A percentile compares a stretch with the other conserved stretches of the same genome.
Conservation (phyloP, 2,329 filamentous ascomycete species). For the Nemania sp. region DNA sequence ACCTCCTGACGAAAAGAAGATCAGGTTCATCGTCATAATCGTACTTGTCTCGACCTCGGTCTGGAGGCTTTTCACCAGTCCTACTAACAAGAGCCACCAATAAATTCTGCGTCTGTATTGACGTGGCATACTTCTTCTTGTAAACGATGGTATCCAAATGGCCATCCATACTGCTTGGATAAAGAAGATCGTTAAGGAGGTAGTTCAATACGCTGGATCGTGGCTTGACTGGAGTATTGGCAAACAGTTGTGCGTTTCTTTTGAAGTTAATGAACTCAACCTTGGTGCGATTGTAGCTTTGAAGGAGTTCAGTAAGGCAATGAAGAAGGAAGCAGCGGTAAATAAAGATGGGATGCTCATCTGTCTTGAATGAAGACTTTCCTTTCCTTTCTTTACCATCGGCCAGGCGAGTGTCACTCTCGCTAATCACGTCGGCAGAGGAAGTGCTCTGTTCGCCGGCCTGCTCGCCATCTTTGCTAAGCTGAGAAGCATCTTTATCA, state of each 20-base stretch:
- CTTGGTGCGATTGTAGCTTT: conserved; percentile 92
- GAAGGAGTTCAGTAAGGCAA: conserved; percentile 86
- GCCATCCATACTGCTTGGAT: conserved; percentile 63
- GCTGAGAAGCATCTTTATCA: conserved; percentile 68
- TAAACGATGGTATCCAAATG: conserved; percentile 74
- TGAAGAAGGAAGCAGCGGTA: conserved; percentile 95
- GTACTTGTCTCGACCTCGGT: conserved; percentile 60
- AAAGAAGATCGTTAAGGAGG: conserved; percentile 77
- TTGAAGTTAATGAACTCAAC: conserved; percentile 99
- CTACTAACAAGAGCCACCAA: conserved; percentile 86
- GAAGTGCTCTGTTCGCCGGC: conserved; percentile 41
- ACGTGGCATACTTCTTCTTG: conserved; percentile 86
- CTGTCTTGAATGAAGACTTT: conserved; percentile 82
- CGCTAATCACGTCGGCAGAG: conserved; percentile 40
- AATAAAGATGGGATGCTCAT: conserved; percentile 93
- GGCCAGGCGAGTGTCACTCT: conserved; percentile 30
- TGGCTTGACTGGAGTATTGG: conserved; percentile 89
- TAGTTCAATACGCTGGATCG: conserved; percentile 93
- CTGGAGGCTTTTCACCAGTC: conserved; percentile 75
- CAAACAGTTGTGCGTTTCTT: conserved; percentile 81
- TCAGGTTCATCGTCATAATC: conserved; percentile 79
- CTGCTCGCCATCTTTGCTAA: conserved; percentile 50
- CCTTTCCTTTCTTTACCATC: conserved; percentile 65
- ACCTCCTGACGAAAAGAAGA: conserved; percentile 89
- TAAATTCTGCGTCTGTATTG: conserved; percentile 82